Evolutionary conservation across 208 protist genomes (phyloP).

Genomic region (Crithidia brevicula): DNA sequence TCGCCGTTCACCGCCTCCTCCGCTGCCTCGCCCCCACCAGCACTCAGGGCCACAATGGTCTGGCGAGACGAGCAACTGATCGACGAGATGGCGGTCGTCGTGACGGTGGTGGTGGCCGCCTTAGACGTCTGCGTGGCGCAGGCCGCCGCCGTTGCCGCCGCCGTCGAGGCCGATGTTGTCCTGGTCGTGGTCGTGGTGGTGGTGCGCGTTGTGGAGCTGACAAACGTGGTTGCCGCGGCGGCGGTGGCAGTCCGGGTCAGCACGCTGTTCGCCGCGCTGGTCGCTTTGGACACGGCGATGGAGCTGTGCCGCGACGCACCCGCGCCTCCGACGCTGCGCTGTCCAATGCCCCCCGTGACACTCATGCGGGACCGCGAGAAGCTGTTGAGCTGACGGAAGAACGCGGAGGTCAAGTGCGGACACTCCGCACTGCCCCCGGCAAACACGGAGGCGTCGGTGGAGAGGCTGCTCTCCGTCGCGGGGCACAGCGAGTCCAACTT

Average conservation of each 20-base stretch:
- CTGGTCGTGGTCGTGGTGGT: constrained; percentile 6
- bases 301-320: neutral
- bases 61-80: neutral
- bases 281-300: neutral
- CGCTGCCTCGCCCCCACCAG: neutral
- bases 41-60: neutral
- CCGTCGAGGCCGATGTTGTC: neutral
- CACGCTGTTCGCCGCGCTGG: constrained; percentile 5
- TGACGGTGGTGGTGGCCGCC: constrained; percentile 1
- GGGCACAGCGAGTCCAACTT: constrained; percentile 12
- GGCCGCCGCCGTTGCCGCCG: neutral
- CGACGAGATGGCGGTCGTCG: constrained; percentile 20
- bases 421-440: neutral
- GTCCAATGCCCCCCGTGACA: neutral
- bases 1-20: neutral
- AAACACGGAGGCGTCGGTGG: neutral
- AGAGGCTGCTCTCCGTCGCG: constrained; percentile 22
- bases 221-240: neutral
- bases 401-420: neutral
- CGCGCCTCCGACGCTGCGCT: neutral
- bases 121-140: neutral
- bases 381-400: constrained; percentile 9
- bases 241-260: neutral
- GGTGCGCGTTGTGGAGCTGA: constrained; percentile 11
- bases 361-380: constrained; percentile 9